Evolutionary conservation across 768 basidiomycete species (phyloP), one percentile per base, ranked within the genome.

Genomic region (Russula griseocarnosa): DNA sequence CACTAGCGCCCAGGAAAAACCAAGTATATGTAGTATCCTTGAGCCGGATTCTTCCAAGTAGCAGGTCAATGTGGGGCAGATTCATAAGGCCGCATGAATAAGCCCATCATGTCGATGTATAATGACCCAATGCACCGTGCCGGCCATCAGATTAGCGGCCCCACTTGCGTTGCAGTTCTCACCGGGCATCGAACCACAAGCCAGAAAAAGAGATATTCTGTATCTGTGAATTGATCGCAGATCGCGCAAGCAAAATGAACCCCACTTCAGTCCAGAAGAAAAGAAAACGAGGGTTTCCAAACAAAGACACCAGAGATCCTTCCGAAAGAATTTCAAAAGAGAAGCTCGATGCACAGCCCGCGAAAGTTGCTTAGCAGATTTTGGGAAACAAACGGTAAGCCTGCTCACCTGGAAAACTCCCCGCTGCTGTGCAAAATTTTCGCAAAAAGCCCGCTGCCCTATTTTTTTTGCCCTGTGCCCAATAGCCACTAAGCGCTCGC

Each of bases 51-150:
- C 11, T 13, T 44, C n/a, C 30, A 30, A 30, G 30, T 3, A n/a
- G 4, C 30, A 47, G 9, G 46, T 11, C 46, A 13, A 47, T 46
- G 46, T 13, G 46, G 22, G 38, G 46, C 28, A 9, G n/a, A 24
- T 65, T 55, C 14, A 32, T 54, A 60, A 60, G 3, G 47, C 54
- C 20, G 53, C 11, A 46, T 65, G 64, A 65, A 26, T 65, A 55
- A 65, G 54, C 59, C 58, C 30, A 22, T 28, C 30, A 5, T 44
- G n/a, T n/a, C 26, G 28, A 16, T n/a, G 44, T 14, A 0, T n/a
- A n/a, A 20, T 2, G 42, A 4, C 38, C 38, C 7, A 36, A 22
- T 18, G 24, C n/a, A 51, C 50, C 24, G 38, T 38, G 8, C 0
- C 58, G 58, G 58, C 47, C 8, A 64, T 64, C 63, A 64, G 59